Evolutionary conservation across 768 basidiomycete species (phyloP), one percentile per base, ranked within the genome.

Genomic region (Kwoniella sp.): DNA sequence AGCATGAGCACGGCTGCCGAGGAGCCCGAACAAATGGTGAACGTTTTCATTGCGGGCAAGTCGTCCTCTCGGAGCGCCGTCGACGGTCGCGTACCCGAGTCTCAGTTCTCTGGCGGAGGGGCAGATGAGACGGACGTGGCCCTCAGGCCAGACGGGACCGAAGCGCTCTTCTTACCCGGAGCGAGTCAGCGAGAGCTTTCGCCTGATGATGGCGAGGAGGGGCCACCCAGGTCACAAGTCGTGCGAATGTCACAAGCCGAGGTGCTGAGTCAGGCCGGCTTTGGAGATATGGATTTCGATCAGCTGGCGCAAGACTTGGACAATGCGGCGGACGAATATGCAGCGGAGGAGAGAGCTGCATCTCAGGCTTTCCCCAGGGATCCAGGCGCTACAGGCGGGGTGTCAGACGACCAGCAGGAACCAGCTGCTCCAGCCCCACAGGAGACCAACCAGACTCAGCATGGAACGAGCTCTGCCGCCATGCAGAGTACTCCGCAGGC

Each of bases 231-330:
- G 42, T 32, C 12, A 39, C 49, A 55, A 26, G 38, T 25, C 10
- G 22, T 48, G 9, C 14, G n/a, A 19, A 62, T 57, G 57, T 45
- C 49, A 20, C 58, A 62, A 44, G 25, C 38, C 31, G 57, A 63
- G 38, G 47, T 52, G 9, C 20, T 59, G 22, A 45, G 53, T 9
- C 15, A 27, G 19, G 37, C 43, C 7, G 62, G 65, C 5, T 22
- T 70, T 29, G 57, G 37, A 3, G 56, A 57, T 28, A 45, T 63
- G 22, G 32, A 54, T 19, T 36, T 68, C 34, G 22, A 50, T n/a
- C n/a, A n/a, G n/a, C n/a, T n/a, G n/a, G n/a, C n/a, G 22, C 48
- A 60, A 8, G 57, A 55, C n/a, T 40, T 66, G 49, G 66, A 62
- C n/a, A 52, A 58, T 17, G 55, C 50, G 11, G 66, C 64, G 10